phyloP scores from a whole-genome alignment of 2,329 filamentous ascomycete genomes.

The Teratosphaeria gauchensis region DNA sequence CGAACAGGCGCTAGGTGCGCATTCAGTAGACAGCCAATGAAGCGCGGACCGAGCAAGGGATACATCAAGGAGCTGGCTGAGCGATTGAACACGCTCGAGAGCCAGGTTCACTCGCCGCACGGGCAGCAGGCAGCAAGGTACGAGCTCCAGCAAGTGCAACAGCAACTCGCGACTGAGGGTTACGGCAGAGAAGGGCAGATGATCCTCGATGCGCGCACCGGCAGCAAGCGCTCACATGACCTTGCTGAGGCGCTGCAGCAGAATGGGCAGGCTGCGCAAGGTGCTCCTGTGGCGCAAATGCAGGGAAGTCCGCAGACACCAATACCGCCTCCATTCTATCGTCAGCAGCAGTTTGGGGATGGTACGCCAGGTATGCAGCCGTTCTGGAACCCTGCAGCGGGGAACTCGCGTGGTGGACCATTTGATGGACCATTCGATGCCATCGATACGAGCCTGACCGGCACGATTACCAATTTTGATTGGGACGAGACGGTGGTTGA shows the following conservation, averaged over 20 bases:
- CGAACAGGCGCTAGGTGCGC: constrained; percentile 67
- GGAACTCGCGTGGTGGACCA: constrained; percentile 18
- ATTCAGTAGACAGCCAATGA: constrained; percentile 81
- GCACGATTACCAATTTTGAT: constrained; percentile 25
- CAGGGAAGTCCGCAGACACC: constrained; percentile 5
- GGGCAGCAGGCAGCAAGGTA: constrained; percentile 18
- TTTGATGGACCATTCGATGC: constrained; percentile 20
- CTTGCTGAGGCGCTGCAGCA: constrained; percentile 17
- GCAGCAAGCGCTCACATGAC: constrained; percentile 23
- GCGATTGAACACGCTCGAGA: constrained; percentile 71
- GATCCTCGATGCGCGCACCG: constrained; percentile 17
- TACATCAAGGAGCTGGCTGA: constrained; percentile 91
- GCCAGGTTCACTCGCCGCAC: constrained; percentile 46
- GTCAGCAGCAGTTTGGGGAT: constrained; percentile 3
- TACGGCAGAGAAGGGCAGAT: neutral
- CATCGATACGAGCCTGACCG: constrained; percentile 10
- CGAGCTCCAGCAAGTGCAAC: constrained; percentile 24
- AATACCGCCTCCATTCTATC: constrained; percentile 7
- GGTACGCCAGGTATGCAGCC: constrained; percentile 14
- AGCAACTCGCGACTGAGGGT: constrained; percentile 17
- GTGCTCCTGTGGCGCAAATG: constrained; percentile 6
- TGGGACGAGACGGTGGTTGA: constrained; percentile 39
- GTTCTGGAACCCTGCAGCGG: constrained; percentile 22
- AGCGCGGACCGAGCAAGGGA: constrained; percentile 70
- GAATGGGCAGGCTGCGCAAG: constrained; percentile 3